Evolutionary conservation across 2,329 filamentous ascomycete genomes (phyloP).

Genomic region (Nannizziopsis barbatae): DNA sequence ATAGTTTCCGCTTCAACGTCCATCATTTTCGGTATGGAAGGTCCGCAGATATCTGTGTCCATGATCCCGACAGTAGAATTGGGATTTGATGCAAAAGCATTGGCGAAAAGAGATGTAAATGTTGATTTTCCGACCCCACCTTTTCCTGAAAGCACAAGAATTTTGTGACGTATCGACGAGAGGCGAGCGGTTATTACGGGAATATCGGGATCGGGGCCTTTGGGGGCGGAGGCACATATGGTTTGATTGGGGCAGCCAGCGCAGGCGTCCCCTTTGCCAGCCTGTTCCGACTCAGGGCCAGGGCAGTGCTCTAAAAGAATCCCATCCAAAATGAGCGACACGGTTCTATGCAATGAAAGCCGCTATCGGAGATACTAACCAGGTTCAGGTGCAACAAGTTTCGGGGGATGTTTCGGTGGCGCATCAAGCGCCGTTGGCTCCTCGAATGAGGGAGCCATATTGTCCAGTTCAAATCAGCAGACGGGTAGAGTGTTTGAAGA

Average conservation of each 20-base stretch:
- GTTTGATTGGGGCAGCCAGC: constrained; percentile 90
- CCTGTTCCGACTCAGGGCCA: constrained; percentile 51
- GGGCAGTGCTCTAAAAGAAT: constrained; percentile 66
- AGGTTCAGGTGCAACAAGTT: constrained; percentile 86
- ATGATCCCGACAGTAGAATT: constrained; percentile 79
- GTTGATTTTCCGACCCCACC: constrained; percentile 95
- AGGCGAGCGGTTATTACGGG: constrained; percentile 76
- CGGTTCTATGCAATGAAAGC: constrained; percentile 1
- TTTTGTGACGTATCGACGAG: constrained; percentile 73
- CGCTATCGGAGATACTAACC: constrained; percentile 30
- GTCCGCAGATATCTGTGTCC: constrained; percentile 96
- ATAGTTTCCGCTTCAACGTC: constrained; percentile 90
- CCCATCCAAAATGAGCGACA: background rate
- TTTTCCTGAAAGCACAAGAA: constrained; percentile 86
- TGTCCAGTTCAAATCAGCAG: background rate
- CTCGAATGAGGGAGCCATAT: constrained; percentile 77
- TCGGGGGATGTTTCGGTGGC: constrained; percentile 64
- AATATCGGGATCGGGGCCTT: constrained; percentile 91
- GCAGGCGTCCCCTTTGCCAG: constrained; percentile 65
- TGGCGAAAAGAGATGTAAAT: constrained; percentile 75
- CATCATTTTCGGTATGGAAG: constrained; percentile 97
- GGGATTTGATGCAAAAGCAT: constrained; percentile 75
- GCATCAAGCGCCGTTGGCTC: constrained; percentile 61
- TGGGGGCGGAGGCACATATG: constrained; percentile 88
- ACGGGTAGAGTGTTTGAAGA: background rate